Evolutionary conservation across 2,329 filamentous ascomycete genomes (phyloP).

Genomic region (Claviceps spartinae): DNA sequence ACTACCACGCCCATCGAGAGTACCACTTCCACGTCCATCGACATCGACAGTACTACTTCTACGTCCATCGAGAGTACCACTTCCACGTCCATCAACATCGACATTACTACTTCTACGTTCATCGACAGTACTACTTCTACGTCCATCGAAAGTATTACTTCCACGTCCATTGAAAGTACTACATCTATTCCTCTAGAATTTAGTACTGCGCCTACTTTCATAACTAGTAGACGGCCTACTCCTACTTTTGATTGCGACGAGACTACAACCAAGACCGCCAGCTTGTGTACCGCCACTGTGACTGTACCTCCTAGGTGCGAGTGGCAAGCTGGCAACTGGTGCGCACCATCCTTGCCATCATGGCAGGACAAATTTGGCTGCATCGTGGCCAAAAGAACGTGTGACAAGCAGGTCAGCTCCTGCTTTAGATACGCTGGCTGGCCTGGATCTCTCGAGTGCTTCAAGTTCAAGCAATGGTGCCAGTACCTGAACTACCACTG

Average conservation of each 20-base stretch:
- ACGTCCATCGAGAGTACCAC: no score
- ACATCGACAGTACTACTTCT: not conserved
- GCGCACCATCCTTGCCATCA: constrained; percentile 33
- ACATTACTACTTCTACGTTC: no score
- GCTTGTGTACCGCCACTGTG: constrained; percentile 34
- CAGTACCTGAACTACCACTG: constrained; percentile 31
- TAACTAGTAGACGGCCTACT: not conserved
- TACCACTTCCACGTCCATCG: no score
- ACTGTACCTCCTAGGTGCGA: constrained; percentile 35
- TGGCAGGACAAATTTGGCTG: constrained; percentile 31
- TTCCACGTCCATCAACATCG: no score
- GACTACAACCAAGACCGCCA: constrained; percentile 15
- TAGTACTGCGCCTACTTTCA: not conserved
- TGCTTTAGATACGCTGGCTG: constrained; percentile 40
- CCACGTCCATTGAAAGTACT: not conserved
- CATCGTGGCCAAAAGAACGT: constrained; percentile 27
- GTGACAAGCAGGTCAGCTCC: constrained; percentile 31
- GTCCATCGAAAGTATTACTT: no score
- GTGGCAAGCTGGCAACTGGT: constrained; percentile 42
- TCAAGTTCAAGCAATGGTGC: constrained; percentile 38
- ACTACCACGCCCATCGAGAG: no score
- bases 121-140: no score
- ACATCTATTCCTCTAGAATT: not conserved
- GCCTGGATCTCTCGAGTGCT: constrained; percentile 35
- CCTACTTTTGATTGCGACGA: no score